Conservation (phyloP, 495 filamentous ascomycete species). For the Hypoxylon lenormandii region DNA sequence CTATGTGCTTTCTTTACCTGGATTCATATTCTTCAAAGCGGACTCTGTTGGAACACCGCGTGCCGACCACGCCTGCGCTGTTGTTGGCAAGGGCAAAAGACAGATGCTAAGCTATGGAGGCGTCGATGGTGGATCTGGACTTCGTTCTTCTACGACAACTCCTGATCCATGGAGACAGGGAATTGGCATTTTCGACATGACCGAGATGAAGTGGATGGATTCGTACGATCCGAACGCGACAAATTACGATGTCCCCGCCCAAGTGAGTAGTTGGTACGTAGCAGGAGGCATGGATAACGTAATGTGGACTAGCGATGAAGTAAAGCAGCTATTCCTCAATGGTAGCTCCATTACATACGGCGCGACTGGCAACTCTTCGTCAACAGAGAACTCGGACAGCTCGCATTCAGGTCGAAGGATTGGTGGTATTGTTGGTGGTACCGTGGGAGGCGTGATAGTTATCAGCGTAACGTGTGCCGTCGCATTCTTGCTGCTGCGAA, state of each 20-base stretch:
- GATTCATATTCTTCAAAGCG: constrained; percentile 59
- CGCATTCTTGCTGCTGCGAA: constrained; percentile 28
- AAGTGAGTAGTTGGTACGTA: constrained; percentile 52
- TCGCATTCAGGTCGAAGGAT: constrained; percentile 23
- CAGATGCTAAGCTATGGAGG: constrained; percentile 59
- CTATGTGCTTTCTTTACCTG: constrained; percentile 60
- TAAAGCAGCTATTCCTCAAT: constrained; percentile 46
- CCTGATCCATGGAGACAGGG: constrained; percentile 58
- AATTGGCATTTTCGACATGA: constrained; percentile 59
- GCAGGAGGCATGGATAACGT: constrained; percentile 46
- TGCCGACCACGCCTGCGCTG: constrained; percentile 49
- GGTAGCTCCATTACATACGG: constrained; percentile 18
- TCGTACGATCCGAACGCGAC: constrained; percentile 54
- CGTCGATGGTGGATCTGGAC: constrained; percentile 41
- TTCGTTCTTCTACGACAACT: constrained; percentile 34
- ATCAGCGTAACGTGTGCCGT: constrained; percentile 10
- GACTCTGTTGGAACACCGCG: constrained; percentile 42
- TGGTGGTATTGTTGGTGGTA: constrained; percentile 41
- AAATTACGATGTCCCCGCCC: constrained; percentile 50
- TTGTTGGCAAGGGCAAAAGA: constrained; percentile 54
- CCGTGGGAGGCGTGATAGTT: constrained; percentile 38
- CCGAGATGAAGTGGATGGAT: constrained; percentile 53
- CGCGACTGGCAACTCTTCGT: not conserved
- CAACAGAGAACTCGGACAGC: constrained; percentile 9
- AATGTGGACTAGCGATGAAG: constrained; percentile 42